These are phyloP conservation scores for Canavalia ensiformis DNA, from an alignment of 306 rosid genomes.

Conservation along the genomic window DNA sequence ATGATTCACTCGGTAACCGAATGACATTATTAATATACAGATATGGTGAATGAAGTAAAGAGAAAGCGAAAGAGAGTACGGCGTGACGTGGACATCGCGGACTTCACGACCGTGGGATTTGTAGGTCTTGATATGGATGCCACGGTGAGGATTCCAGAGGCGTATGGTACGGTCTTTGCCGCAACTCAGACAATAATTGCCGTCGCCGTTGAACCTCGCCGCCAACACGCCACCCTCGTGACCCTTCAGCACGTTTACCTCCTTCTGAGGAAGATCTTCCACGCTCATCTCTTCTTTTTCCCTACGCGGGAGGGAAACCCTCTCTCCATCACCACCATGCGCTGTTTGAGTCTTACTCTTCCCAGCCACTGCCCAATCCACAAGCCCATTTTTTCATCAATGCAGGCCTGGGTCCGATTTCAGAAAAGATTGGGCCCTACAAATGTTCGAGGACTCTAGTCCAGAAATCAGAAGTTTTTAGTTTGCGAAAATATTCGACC, in stretches of 20 bases:
- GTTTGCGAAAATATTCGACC: too few species aligned
- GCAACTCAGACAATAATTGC: conserved; percentile 79
- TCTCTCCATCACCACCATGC: neutral
- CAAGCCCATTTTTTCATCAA: neutral
- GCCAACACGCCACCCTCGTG: conserved; percentile 89
- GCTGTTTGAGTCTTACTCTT: neutral
- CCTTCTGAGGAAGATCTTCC: conserved; percentile 70
- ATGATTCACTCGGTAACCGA: neutral
- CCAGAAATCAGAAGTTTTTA: too few species aligned
- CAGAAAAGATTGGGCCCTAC: neutral
- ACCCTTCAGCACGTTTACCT: conserved; percentile 70
- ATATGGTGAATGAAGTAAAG: neutral
- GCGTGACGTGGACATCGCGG: conserved; percentile 84
- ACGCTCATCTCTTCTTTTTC: conserved; percentile 57
- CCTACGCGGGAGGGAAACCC: conserved; percentile 4
- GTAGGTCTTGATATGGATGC: conserved; percentile 91
- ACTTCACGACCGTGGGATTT: conserved; percentile 95
- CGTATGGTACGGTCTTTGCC: conserved; percentile 96
- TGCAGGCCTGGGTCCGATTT: neutral
- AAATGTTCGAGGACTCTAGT: too few species aligned
- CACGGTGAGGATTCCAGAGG: conserved; percentile 97
- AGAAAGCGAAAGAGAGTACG: conserved; percentile 48
- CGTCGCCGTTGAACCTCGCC: conserved; percentile 81
- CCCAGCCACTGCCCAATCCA: neutral
- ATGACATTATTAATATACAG: neutral